These are phyloP conservation scores for Setaria italica DNA, from an alignment of 202 grass and related monocot species.

Conservation along the genomic window DNA sequence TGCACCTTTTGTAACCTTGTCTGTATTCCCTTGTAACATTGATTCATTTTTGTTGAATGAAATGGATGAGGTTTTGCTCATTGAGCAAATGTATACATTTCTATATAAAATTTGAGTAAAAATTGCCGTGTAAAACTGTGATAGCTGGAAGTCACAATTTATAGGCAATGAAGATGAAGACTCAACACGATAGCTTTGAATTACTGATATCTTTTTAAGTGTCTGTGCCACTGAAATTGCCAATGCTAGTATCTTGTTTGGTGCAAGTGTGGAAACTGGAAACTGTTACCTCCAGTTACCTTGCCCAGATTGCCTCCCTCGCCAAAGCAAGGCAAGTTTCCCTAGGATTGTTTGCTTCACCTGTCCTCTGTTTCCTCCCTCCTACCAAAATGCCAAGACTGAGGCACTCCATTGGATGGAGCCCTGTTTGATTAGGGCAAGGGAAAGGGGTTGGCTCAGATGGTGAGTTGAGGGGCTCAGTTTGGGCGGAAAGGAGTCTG, in stretches of 20 bases:
- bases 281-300: neutral
- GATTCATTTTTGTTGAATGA: conserved; percentile 42
- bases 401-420: neutral
- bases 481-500: neutral
- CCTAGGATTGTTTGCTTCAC: too few species aligned
- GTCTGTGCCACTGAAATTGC: neutral
- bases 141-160: conserved; percentile 23
- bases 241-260: neutral
- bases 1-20: conserved; percentile 45
- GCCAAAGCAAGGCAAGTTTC: neutral
- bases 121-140: neutral
- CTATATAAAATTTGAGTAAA: conserved; percentile 26
- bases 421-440: neutral
- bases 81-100: conserved; percentile 26
- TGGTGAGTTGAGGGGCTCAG: neutral
- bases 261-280: neutral
- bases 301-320: neutral
- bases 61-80: conserved; percentile 43
- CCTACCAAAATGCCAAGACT: neutral
- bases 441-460: neutral
- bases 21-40: conserved; percentile 39
- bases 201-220: neutral
- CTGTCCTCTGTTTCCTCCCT: neutral
- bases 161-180: neutral
- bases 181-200: neutral